These are phyloP conservation scores for Euphorbia tirucalli DNA, from an alignment of 345 rosid species.

Conservation along the genomic window DNA sequence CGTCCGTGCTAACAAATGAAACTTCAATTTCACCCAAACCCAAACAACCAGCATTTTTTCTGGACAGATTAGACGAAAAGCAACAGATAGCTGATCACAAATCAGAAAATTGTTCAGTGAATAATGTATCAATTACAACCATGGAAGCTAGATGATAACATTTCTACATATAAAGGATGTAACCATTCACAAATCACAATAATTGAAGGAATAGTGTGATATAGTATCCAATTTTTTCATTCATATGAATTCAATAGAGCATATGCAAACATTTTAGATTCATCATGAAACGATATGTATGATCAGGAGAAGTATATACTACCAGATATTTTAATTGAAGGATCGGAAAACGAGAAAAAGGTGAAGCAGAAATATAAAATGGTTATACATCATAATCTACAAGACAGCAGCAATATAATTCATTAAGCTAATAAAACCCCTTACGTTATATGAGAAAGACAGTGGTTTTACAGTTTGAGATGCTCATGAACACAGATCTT, in stretches of 20 bases:
- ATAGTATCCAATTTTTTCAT: not conserved
- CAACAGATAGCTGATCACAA: conserved; percentile 1
- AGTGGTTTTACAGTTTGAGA: not conserved
- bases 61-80: not conserved
- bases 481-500: too few relatives aligned
- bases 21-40: conserved; percentile 8
- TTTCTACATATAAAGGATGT: not conserved
- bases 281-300: not conserved
- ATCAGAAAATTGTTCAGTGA: not conserved
- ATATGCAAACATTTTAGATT: too few relatives aligned
- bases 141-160: conserved; percentile 20
- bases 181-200: not conserved
- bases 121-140: conserved; percentile 17
- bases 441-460: not conserved
- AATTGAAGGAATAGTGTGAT: not conserved
- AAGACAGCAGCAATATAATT: not conserved
- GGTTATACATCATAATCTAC: not conserved
- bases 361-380: not conserved
- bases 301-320: not conserved
- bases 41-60: conserved; percentile 18
- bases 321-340: not conserved
- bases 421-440: not conserved
- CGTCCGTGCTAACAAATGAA: conserved; percentile 17
- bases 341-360: not conserved
- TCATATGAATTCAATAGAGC: not conserved